phyloP scores from a whole-genome alignment of 2,329 filamentous ascomycete genomes.

The Neofusicoccum ribis region DNA sequence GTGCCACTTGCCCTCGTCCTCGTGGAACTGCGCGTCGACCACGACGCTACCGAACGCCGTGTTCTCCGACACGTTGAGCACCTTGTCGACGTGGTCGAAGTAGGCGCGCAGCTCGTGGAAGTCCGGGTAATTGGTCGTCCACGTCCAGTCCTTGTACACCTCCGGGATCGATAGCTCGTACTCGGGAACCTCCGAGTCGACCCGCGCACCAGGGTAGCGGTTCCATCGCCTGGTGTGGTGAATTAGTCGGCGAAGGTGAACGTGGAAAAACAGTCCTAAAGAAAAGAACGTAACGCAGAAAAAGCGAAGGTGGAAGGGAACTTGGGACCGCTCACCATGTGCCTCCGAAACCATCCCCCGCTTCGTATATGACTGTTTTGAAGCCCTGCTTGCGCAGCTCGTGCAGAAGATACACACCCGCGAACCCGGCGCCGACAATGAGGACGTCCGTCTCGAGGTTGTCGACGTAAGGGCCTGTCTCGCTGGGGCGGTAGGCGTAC shows the following conservation, averaged over 20 bases:
- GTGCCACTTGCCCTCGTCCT: conserved; percentile 49
- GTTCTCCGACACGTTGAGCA: conserved; percentile 57
- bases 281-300: too few relatives aligned
- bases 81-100: conserved; percentile 61
- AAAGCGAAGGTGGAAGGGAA: neutral
- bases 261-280: too few relatives aligned
- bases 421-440: conserved; percentile 44
- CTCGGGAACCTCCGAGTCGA: conserved; percentile 49
- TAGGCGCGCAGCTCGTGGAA: conserved; percentile 57
- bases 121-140: conserved; percentile 54
- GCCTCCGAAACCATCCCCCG: conserved; percentile 42
- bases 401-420: conserved; percentile 45
- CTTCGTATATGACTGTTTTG: conserved; percentile 43
- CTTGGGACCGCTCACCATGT: conserved; percentile 31
- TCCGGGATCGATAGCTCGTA: conserved; percentile 52
- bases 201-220: conserved; percentile 47
- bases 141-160: conserved; percentile 54
- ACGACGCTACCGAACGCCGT: conserved; percentile 59
- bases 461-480: conserved; percentile 29
- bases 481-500: conserved; percentile 3
- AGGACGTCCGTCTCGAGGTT: conserved; percentile 39
- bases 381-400: conserved; percentile 42
- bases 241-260: neutral
- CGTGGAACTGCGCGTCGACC: conserved; percentile 53
- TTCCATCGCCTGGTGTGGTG: conserved; percentile 36